These are phyloP conservation scores for Fraxinus excelsior DNA, from an alignment of 257 asterid genomes.

Conservation along the genomic window DNA sequence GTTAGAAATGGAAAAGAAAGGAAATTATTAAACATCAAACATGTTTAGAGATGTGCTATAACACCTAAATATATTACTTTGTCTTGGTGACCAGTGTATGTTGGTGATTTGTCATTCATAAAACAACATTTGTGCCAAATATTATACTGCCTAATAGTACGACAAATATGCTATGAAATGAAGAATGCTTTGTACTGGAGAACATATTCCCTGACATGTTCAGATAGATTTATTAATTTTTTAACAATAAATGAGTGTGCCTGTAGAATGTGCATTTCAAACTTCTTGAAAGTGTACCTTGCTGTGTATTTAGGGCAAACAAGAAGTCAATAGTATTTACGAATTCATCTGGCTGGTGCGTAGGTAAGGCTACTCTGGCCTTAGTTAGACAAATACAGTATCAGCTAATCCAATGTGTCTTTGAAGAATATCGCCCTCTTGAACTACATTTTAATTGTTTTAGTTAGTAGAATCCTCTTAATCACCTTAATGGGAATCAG, in stretches of 20 bases:
- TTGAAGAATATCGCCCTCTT: not conserved
- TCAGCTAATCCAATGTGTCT: not conserved
- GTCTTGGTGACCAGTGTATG: not conserved
- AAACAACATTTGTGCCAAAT: not conserved
- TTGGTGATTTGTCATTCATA: not conserved
- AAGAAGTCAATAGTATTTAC: not conserved
- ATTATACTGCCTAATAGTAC: not conserved
- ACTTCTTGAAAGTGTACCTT: not conserved
- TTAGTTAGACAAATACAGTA: not conserved
- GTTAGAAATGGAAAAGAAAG: not conserved
- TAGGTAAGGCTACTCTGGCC: not conserved
- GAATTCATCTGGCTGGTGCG: not conserved
- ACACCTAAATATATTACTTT: not conserved
- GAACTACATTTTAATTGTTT: not conserved
- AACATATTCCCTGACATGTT: not conserved
- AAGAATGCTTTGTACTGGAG: not conserved
- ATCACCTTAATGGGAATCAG: too few relatives aligned
- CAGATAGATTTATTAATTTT: not conserved
- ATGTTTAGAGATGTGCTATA: not conserved
- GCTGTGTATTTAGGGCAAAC: not conserved
- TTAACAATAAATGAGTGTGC: not conserved
- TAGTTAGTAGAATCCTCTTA: not conserved
- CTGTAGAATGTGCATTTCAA: not conserved
- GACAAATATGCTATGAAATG: not conserved
- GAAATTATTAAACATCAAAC: not conserved